Base-by-base conservation (phyloP, 768 basidiomycete genomes). In the Lactarius evosmus region DNA sequence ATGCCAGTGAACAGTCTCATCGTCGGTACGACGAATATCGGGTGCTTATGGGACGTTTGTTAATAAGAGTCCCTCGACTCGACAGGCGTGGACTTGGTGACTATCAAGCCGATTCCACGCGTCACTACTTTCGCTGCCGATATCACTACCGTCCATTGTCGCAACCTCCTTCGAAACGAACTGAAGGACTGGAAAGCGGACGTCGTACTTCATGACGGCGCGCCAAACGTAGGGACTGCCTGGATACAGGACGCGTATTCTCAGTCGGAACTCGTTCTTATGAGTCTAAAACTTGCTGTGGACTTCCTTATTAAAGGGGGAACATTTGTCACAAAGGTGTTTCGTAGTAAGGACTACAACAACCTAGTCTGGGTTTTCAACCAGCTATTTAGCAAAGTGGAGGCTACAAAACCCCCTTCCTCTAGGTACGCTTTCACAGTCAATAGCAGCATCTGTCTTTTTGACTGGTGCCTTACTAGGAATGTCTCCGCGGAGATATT, bases 401-500 rank as follows among this genome's bases (percentile, higher is more conserved):
- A 99, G 75, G 97, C 97, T 7, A 99, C 97, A 34, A 99, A 99
- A 73, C 97, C 97, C 2, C 95, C 97, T 9, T 95, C 94, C 40
- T 98, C 97, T 27, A 86, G 95, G 93, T 95, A 65, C 70, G 80
- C 76, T 65, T 25, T n/a, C 44, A 49, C 8, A 34, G 44, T 25
- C 44, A 52, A 36, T 17, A 32, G 19, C 58, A 53, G 38, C 19
- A 34, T 22, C 61, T 9, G 34, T 61, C 32, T 55, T 34, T 14
- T 8, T 44, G 33, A 44, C 59, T 50, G 58, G 34, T 34, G 30
- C 11, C 57, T 22, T 41, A 57, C 38, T 68, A 95, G 95, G 78
- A 98, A 96, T 78, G 97, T 99, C 50, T 99, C 97, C 50, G 97
- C 97, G 14, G 97, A 99, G 77, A 99, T 99, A 73, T 99, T 99